Conservation (phyloP, 257 asterid species). For the Orobanche coerulescens region DNA sequence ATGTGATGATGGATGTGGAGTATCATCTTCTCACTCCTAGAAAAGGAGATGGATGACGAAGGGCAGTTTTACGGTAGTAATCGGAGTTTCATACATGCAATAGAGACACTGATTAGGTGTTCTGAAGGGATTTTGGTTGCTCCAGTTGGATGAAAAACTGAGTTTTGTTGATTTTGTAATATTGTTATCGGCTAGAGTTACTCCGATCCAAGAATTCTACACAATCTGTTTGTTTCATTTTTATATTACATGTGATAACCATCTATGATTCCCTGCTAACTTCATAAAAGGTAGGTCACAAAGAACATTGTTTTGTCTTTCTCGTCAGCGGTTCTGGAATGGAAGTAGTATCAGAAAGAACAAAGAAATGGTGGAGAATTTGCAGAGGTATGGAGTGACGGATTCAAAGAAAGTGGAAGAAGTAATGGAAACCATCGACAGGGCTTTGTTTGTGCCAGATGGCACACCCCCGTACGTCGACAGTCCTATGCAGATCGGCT, state of each 20-base stretch:
- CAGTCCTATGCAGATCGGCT: conserved; percentile 78
- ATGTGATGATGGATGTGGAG: background rate
- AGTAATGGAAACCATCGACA: conserved; percentile 66
- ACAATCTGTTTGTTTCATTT: background rate
- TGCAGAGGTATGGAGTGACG: conserved; percentile 50
- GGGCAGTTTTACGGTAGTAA: background rate
- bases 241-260: background rate
- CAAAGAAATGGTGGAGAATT: conserved; percentile 55
- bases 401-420: conserved; percentile 54
- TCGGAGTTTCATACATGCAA: background rate
- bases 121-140: conserved; percentile 10
- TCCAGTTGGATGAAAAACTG: background rate
- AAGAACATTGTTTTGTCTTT: conserved; percentile 24
- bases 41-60: background rate
- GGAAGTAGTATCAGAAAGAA: conserved; percentile 37
- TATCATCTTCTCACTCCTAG: background rate
- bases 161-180: background rate
- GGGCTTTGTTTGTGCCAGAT: conserved; percentile 79
- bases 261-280: conserved; percentile 8
- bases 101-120: background rate
- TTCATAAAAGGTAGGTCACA: conserved; percentile 26
- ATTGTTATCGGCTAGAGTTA: background rate
- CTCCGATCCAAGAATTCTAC: background rate
- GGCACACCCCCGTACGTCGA: conserved; percentile 73
- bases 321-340: conserved; percentile 45